These are phyloP conservation scores for Penicillium psychrosexuale DNA, from an alignment of 2,329 filamentous ascomycete genomes.

Conservation along the genomic window DNA sequence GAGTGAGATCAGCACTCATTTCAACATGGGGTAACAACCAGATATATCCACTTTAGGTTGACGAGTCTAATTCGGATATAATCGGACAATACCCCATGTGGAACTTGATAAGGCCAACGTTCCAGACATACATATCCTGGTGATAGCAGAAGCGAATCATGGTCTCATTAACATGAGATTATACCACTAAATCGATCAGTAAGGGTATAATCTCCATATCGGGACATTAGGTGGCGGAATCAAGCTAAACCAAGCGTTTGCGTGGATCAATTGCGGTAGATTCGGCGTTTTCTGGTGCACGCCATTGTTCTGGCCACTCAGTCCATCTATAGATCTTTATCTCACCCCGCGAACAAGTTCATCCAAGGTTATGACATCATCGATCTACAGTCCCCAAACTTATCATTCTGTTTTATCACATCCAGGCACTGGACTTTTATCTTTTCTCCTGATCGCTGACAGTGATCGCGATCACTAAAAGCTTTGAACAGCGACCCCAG, in stretches of 20 bases:
- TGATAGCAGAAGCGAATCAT: too few relatives aligned
- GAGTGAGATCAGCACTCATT: too few relatives aligned
- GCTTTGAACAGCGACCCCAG: background rate
- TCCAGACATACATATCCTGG: background rate
- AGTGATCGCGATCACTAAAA: background rate
- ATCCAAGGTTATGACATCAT: background rate
- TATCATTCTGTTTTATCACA: background rate
- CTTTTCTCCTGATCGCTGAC: accelerated
- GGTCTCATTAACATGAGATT: background rate
- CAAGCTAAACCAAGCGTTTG: background rate
- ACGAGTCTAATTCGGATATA: too few relatives aligned
- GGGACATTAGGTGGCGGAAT: background rate
- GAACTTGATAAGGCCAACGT: too few relatives aligned
- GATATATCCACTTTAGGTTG: background rate
- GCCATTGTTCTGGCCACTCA: background rate
- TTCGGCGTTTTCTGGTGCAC: background rate
- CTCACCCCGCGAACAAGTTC: too few relatives aligned
- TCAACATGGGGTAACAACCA: too few relatives aligned
- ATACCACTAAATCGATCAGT: background rate
- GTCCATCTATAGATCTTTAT: too few relatives aligned
- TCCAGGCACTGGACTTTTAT: too few relatives aligned
- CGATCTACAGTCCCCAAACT: background rate
- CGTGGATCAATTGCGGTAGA: background rate
- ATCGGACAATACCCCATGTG: background rate
- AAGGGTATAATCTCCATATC: too few relatives aligned